A percentile compares a stretch with the other conserved stretches of the same genome.
phyloP scores from a whole-genome alignment of 768 basidiomycete species.

The Mycena belliarum region DNA sequence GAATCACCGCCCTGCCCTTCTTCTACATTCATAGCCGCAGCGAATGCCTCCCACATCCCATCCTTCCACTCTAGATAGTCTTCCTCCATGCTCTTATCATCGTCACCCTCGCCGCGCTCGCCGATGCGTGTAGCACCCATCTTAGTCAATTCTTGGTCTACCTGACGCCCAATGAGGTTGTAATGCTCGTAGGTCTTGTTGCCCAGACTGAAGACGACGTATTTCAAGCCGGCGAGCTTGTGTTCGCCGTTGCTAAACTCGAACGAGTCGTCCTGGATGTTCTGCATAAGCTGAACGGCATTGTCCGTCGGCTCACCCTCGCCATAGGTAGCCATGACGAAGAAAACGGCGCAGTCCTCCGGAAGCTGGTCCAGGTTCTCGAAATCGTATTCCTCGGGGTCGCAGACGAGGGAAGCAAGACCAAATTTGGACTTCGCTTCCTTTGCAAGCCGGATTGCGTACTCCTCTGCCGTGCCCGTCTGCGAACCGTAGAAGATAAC shows the following conservation, averaged over 20 bases:
- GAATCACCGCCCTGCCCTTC: slow-evolving; percentile 96
- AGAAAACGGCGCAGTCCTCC: slow-evolving; percentile 85
- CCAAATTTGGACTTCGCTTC: slow-evolving; percentile 97
- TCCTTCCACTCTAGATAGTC: slow-evolving; percentile 99
- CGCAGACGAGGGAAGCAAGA: slow-evolving; percentile 92
- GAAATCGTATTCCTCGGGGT: slow-evolving; percentile 99
- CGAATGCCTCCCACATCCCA: slow-evolving; percentile 90
- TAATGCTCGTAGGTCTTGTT: slow-evolving; percentile 97
- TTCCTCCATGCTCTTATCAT: slow-evolving; percentile 99
- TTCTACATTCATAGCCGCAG: slow-evolving; percentile 82
- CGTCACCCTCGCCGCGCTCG: slow-evolving; percentile 92
- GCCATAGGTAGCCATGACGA: slow-evolving; percentile 97
- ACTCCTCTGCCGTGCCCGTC: slow-evolving; percentile 98
- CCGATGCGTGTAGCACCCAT: slow-evolving; percentile 88
- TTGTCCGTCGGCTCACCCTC: slow-evolving; percentile 99
- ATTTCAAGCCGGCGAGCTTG: slow-evolving; percentile 82
- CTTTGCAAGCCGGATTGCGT: slow-evolving; percentile 95
- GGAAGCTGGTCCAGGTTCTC: slow-evolving; percentile 92
- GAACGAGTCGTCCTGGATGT: slow-evolving; percentile 82
- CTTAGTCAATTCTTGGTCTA: slow-evolving; percentile 71
- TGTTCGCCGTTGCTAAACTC: slow-evolving; percentile 82
- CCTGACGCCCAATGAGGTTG: slow-evolving; percentile 81
- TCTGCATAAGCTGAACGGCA: slow-evolving; percentile 92
- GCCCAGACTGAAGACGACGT: slow-evolving; percentile 92
- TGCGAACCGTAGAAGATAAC: slow-evolving; percentile 99